These are phyloP conservation scores for Gentiana straminea DNA, from an alignment of 257 asterid genomes.

Conservation along the genomic window DNA sequence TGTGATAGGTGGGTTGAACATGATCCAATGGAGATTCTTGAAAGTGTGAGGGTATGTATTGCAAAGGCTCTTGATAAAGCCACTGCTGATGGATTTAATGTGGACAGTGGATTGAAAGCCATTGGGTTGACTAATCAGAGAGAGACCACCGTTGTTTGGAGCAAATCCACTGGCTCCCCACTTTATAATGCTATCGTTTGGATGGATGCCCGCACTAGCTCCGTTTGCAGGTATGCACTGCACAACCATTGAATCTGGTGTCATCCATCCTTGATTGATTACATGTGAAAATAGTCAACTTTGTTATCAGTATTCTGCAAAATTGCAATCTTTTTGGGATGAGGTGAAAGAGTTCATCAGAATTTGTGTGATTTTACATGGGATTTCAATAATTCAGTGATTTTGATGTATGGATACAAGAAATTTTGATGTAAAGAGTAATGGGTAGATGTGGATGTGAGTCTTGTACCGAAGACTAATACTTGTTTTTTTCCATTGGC, in stretches of 20 bases:
- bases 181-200: slow-evolving; percentile 93
- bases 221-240: slow-evolving; percentile 98
- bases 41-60: slow-evolving; percentile 64
- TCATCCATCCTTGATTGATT: slow-evolving; percentile 71
- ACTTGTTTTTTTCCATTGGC: too few relatives aligned
- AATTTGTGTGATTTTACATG: too few relatives aligned
- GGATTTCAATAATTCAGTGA: too few relatives aligned
- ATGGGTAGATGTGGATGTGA: too few relatives aligned
- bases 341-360: too few relatives aligned
- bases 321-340: not conserved
- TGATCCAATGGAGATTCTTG: slow-evolving; percentile 89
- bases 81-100: slow-evolving; percentile 71
- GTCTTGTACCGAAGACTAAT: too few relatives aligned
- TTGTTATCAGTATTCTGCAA: slow-evolving; percentile 22
- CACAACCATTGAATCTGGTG: slow-evolving; percentile 26
- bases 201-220: slow-evolving; percentile 93
- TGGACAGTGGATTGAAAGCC: slow-evolving; percentile 81
- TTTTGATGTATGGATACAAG: too few relatives aligned
- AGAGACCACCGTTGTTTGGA: slow-evolving; percentile 92
- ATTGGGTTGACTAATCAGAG: slow-evolving; percentile 95
- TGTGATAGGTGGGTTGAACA: slow-evolving; percentile 87
- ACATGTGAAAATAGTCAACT: slow-evolving; percentile 50
- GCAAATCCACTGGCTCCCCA: slow-evolving; percentile 88
- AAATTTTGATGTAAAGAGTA: too few relatives aligned
- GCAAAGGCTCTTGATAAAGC: slow-evolving; percentile 86